Conservation (phyloP, 192 early-diverging fungal species). For the Chytriomyces sp. region DNA sequence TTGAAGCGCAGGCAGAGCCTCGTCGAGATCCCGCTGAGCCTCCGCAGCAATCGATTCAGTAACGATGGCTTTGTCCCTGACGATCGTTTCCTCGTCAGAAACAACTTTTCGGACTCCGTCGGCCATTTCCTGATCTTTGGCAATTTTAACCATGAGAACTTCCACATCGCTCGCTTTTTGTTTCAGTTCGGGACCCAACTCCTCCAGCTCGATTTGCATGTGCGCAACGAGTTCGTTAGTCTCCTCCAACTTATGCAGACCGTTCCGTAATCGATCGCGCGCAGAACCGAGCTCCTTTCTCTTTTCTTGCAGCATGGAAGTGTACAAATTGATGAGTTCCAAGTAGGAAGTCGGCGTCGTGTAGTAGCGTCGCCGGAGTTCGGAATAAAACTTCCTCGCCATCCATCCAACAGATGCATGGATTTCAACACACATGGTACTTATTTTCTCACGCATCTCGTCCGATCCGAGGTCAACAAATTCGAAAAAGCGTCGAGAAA, state of each 20-base stretch:
- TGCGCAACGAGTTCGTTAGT: constrained; percentile 66
- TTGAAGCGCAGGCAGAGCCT: constrained; percentile 62
- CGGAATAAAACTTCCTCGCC: constrained; percentile 56
- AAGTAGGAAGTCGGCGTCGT: constrained; percentile 67
- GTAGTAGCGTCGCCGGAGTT: constrained; percentile 60
- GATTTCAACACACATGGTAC: constrained; percentile 65
- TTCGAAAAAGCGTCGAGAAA: constrained; percentile 61
- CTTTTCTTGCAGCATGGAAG: constrained; percentile 64
- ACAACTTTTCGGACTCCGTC: constrained; percentile 67
- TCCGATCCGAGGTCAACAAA: constrained; percentile 66
- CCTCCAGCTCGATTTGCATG: constrained; percentile 65
- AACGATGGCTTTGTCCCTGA: constrained; percentile 58
- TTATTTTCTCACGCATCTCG: constrained; percentile 62
- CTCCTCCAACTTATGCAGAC: constrained; percentile 60
- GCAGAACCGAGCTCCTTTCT: constrained; percentile 57
- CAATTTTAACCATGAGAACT: constrained; percentile 65
- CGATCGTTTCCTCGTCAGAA: constrained; percentile 62
- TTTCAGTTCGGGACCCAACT: constrained; percentile 61
- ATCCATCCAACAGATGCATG: constrained; percentile 59
- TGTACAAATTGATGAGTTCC: constrained; percentile 66
- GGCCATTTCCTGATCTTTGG: constrained; percentile 67
- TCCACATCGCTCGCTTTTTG: constrained; percentile 58
- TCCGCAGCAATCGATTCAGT: constrained; percentile 65
- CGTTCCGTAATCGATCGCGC: constrained; percentile 58
- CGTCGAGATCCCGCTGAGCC: constrained; percentile 63